A percentile compares a stretch with the other conserved stretches of the same genome.
Evolutionary conservation across 2,329 filamentous ascomycete species (phyloP).

Genomic region (Penicillium paneum): DNA sequence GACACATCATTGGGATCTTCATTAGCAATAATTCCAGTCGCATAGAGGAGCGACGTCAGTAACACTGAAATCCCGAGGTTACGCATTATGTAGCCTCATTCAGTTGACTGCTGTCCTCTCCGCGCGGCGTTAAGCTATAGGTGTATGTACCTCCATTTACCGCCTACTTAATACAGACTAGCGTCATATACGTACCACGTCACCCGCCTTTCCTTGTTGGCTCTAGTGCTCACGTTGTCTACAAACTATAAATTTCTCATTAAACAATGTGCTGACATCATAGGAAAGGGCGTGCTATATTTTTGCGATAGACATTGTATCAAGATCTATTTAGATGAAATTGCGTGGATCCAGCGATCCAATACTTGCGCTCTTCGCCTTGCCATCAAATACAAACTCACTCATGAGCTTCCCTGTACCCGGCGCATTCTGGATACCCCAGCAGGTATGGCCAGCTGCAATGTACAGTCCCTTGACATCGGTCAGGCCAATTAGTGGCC

Average conservation of each 20-base stretch:
- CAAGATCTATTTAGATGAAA: conserved; percentile 39
- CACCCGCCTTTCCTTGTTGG: not conserved
- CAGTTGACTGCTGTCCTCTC: conserved; percentile 25
- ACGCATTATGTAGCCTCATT: conserved; percentile 31
- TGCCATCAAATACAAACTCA: conserved; percentile 72
- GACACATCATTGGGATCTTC: conserved; percentile 34
- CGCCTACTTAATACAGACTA: not conserved
- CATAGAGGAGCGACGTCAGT: conserved; percentile 27
- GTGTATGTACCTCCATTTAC: not conserved
- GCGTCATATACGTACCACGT: not conserved
- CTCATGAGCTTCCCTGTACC: conserved; percentile 79
- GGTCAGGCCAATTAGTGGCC: conserved; percentile 75
- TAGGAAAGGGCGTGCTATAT: not conserved
- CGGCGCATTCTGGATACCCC: conserved; percentile 96
- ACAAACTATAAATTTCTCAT: not conserved
- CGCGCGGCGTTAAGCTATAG: conserved; percentile 13
- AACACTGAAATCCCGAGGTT: conserved; percentile 27
- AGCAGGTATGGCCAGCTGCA: conserved; percentile 90
- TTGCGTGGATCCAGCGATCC: conserved; percentile 64
- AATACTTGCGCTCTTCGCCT: conserved; percentile 65
- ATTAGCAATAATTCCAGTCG: conserved; percentile 28
- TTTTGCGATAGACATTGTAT: not conserved
- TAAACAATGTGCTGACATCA: not conserved
- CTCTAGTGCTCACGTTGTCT: not conserved
- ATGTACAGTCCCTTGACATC: conserved; percentile 71